These are phyloP conservation scores for Rhodamnia argentea DNA, from an alignment of 345 rosid species.

Conservation along the genomic window DNA sequence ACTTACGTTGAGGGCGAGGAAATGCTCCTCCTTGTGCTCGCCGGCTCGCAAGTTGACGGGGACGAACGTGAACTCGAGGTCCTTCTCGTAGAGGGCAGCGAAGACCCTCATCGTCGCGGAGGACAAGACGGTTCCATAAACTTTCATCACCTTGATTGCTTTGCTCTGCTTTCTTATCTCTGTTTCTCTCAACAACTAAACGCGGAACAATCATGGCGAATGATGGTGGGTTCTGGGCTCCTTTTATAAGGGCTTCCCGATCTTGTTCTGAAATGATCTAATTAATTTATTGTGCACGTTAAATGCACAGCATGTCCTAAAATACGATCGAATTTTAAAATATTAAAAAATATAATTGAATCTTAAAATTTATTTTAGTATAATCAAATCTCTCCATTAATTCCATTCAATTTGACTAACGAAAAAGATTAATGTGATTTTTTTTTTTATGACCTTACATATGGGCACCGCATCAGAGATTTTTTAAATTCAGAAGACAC, in stretches of 20 bases:
- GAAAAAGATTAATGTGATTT: too few species aligned
- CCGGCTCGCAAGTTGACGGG: constrained; percentile 7
- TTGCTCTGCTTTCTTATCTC: neutral
- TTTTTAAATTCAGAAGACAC: too few species aligned
- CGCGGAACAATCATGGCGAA: neutral
- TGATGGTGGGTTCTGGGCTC: neutral
- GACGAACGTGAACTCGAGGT: constrained; percentile 18
- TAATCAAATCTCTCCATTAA: too few species aligned
- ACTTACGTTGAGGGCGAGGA: constrained; percentile 3
- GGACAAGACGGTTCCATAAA: constrained; percentile 11
- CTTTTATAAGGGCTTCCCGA: neutral
- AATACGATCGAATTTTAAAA: too few species aligned
- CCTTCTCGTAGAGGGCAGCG: constrained; percentile 19
- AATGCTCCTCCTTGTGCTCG: constrained; percentile 20
- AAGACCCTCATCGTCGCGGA: constrained; percentile 11
- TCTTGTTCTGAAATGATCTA: too few species aligned
- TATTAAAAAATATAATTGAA: too few species aligned
- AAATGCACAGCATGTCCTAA: too few species aligned
- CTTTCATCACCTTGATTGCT: neutral
- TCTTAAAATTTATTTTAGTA: too few species aligned
- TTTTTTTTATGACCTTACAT: too few species aligned
- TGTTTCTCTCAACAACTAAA: neutral
- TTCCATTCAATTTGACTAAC: too few species aligned
- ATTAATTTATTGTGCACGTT: too few species aligned
- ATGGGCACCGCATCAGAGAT: too few species aligned